phyloP scores from a whole-genome alignment of 73 alveolate species.

The Vitrella brassicaformis region DNA sequence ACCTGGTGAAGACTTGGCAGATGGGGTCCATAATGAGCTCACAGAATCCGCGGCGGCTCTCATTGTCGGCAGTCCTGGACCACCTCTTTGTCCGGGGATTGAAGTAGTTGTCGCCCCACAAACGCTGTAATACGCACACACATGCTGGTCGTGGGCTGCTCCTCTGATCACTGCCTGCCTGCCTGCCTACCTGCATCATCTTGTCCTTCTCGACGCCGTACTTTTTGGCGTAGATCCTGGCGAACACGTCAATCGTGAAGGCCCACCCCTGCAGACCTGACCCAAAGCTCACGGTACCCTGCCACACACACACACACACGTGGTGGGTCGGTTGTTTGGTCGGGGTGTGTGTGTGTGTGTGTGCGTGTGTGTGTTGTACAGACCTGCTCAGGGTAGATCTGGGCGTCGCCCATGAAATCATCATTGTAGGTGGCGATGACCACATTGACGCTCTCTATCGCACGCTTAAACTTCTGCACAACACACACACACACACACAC shows the following conservation, averaged over 20 bases:
- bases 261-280: conserved; percentile 96
- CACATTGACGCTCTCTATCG: conserved; percentile 60
- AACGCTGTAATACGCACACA: too few species aligned
- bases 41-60: conserved; percentile 64
- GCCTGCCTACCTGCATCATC: conserved; percentile 41
- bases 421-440: conserved; percentile 61
- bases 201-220: conserved; percentile 48
- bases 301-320: conserved; percentile 45
- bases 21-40: conserved; percentile 53
- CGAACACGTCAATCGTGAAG: conserved; percentile 74
- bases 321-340: too few species aligned
- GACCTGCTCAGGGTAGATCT: conserved; percentile 7
- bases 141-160: too few species aligned
- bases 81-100: conserved; percentile 89
- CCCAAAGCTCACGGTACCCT: conserved; percentile 96
- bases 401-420: conserved; percentile 48
- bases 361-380: too few species aligned
- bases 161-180: too few species aligned
- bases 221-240: conserved; percentile 59
- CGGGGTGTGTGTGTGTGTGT: too few species aligned
- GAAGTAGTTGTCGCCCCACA: conserved; percentile 92
- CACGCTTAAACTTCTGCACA: conserved; percentile 44
- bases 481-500: too few species aligned
- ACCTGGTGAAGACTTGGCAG: conserved; percentile 15
- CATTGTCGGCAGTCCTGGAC: conserved; percentile 50